Base-by-base conservation (phyloP, 306 rosid species). In the Pterocarpus santalinus region DNA sequence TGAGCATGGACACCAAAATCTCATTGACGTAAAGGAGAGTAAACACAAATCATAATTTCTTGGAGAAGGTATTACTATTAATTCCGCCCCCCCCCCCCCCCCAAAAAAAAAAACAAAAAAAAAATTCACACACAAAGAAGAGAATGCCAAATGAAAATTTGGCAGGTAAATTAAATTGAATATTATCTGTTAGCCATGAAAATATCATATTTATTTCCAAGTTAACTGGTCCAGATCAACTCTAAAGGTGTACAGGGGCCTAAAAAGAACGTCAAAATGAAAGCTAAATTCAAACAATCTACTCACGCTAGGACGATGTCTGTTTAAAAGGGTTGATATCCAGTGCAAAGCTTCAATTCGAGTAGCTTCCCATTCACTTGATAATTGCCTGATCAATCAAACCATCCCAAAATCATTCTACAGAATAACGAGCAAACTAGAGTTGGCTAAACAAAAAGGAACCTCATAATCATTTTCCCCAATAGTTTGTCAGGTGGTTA, bases 321-420 rank as follows among this genome's bases (percentile, higher is more conserved):
- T 87, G 71, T 88, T 88, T 85, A 96, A 80, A 79, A 96, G 97
- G 81, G 91, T 90, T 69, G 93, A 92, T 60, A 96, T 90, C 99
- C 99, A 96, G 84, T 91, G 92, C 94, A 96, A 89, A 75, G 97
- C 94, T 85, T 96, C 99, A 16, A 96, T 89, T 87, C 95, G 86
- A 82, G 99, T 96, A 80, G 97, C 99, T 88, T 92, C 99, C 91
- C 89, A 90, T 75, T 96, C 97, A 76, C 94, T 90, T 76, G 96
- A 89, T 71, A 93, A 70, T 92, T 96, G 94, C 85, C 99, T 96
- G 97, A 72, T 69, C 83, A 86, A 34, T 56, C 81, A 90, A 84
- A 85, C 79, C 78, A 85, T 69, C 70, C 58, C 65, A 69, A 43
- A 52, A 74, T 84, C 65, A 84, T 79, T 80, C 9, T 30, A 79